Evolutionary conservation across 305 asterid genomes (phyloP).

Genomic region (Salvia sclarea): DNA sequence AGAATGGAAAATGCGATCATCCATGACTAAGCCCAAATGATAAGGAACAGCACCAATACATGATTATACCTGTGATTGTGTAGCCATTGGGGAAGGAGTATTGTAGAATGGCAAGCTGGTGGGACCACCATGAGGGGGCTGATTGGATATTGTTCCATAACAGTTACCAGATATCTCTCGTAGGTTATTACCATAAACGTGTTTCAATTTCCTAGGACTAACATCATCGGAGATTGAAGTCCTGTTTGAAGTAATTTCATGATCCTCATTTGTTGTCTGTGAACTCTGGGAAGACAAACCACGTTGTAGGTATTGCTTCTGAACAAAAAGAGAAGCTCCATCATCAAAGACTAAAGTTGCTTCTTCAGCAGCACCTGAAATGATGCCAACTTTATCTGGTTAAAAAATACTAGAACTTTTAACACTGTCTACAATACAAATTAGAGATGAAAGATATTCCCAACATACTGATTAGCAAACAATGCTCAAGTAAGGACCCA

Average conservation of each 20-base stretch:
- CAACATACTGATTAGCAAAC: conserved; percentile 22
- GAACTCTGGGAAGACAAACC: conserved; percentile 53
- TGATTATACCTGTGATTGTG: conserved; percentile 69
- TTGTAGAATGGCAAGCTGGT: conserved; percentile 61
- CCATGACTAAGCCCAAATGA: conserved; percentile 19
- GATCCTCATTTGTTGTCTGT: conserved; percentile 56
- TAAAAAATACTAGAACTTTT: not conserved
- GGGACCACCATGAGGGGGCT: conserved; percentile 57
- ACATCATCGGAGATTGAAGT: conserved; percentile 55
- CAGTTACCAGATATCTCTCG: conserved; percentile 71
- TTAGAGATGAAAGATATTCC: conserved; percentile 19
- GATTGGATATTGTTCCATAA: conserved; percentile 60
- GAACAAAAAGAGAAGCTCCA: conserved; percentile 69
- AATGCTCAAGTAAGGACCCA: conserved; percentile 7
- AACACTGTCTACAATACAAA: conserved; percentile 10
- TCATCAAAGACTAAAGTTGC: conserved; percentile 83
- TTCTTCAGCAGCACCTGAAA: conserved; percentile 90
- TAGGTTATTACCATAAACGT: conserved; percentile 50
- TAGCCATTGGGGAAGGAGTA: conserved; percentile 90
- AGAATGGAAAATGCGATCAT: conserved; percentile 5
- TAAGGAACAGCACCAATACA: not conserved
- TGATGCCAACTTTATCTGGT: conserved; percentile 22
- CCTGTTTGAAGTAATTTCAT: conserved; percentile 45
- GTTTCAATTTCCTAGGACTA: conserved; percentile 73
- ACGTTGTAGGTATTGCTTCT: conserved; percentile 60